Base-by-base conservation (phyloP, 768 basidiomycete species). In the Lactifluus echinatus region DNA sequence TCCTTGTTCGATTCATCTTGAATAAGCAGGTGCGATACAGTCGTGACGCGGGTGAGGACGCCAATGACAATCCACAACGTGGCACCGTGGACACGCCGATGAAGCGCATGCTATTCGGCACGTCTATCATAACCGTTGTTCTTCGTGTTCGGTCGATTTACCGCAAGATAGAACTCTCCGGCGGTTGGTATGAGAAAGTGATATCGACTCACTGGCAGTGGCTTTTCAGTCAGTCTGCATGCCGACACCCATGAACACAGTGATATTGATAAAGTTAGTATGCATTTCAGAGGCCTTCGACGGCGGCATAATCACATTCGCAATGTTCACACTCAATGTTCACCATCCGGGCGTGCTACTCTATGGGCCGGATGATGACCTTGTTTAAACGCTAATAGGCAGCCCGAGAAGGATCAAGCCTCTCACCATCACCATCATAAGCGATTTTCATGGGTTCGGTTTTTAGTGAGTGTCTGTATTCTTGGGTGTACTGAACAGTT, bases 291-390 rank as follows among this genome's bases (percentile, higher is more conserved):
- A 53, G 17, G 46, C 28, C 12, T 51, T 59, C 17, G 57, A 59
- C 14, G 57, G 53, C 19, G 40, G 33, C 12, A 62, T 59, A 57
- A 23, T 62, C 29, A 11, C 36, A 11, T 21, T 59, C 8, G 57
- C 57, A 5, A 59, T 55, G 11, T 55, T 48, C 29, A 55, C 52
- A 15, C 37, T 59, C 3, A 59, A 59, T 21, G 5, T 59, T 34
- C 37, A 50, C n/a, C 57, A 62, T 19, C 61, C 57, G 11, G 57
- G 57, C n/a, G n/a, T n/a, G n/a, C n/a, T n/a, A n/a, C n/a, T n/a
- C n/a, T n/a, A n/a, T n/a, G n/a, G n/a, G n/a, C n/a, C n/a, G n/a
- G n/a, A 55, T 19, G 8, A 39, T 31, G n/a, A n/a, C n/a, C 5
- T 4, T 31, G 5, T 5, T 31, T n/a, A n/a, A n/a, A n/a, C n/a